Base-by-base conservation (phyloP, 805 yeast genomes). In the Candida patagonica region DNA sequence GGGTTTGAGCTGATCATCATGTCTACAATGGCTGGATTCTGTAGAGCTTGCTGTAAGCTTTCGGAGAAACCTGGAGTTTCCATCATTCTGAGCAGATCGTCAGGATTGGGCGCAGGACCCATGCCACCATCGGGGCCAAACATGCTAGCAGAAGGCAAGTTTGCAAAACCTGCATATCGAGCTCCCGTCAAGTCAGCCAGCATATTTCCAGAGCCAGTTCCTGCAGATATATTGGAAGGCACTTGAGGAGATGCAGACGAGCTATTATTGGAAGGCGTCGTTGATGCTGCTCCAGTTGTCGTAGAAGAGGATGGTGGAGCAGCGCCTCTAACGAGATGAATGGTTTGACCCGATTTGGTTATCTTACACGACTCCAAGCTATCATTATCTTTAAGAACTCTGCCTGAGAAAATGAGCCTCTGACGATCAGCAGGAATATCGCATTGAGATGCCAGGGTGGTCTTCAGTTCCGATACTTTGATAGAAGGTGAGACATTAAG, bases 71-170 rank as follows among this genome's bases (percentile, higher is more conserved):
- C 68, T 30, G 97, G 98, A 49, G 75, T 74, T 15, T 76, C 78
- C 79, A 92, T 69, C 82, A 85, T 76, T 41, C 70, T 67, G 26
- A 75, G 66, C 61, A 89, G 57, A 46, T 83, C 87, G 37, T 80
- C 88, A 35, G 84, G 81, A 50, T 76, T 78, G 9, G 94, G 88
- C 52, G 79, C 64, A 34, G 73, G 74, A 31, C 78, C 78, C 84
- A 81, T 74, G 13, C 96, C 97, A 30, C 94, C 95, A 59, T 88
- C 96, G 21, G 95, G 88, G 1, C 96, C 96, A 65, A 89, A 87
- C 81, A 85, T 73, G 34, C 79, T 74, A 1, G 86, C 85, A 2
- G 83, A 71, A 4, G 98, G 97, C 61, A 92, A 68, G 52, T 86
- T 88, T 6, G 87, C 73, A 52, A 76, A 78, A 1, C 98, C 98